Conservation (phyloP, 2,329 filamentous ascomycete genomes). For the Raffaelea arxii region DNA sequence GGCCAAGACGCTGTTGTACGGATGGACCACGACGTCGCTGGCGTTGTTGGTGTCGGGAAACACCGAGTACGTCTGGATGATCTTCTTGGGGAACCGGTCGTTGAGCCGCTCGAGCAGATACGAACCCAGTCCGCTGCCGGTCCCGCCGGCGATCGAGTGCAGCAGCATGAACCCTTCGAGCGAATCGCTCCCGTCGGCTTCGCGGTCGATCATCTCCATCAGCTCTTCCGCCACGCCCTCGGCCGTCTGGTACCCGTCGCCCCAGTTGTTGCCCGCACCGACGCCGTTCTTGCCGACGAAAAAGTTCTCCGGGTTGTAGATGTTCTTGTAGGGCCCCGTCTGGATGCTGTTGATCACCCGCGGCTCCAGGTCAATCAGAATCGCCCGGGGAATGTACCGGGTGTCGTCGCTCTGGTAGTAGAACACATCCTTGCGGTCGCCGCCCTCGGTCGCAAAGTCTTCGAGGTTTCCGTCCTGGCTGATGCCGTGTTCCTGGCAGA, state of each 20-base stretch:
- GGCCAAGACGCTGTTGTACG: slow-evolving; percentile 91
- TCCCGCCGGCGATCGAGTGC: slow-evolving; percentile 95
- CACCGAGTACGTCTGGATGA: slow-evolving; percentile 98
- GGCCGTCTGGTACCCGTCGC: slow-evolving; percentile 87
- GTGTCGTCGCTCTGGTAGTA: slow-evolving; percentile 99
- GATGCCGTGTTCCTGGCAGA: slow-evolving; percentile 97
- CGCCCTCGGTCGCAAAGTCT: slow-evolving; percentile 94
- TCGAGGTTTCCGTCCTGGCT: slow-evolving; percentile 94
- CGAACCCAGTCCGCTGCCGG: slow-evolving; percentile 89
- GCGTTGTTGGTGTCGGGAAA: slow-evolving; percentile 87
- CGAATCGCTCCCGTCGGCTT: slow-evolving; percentile 95
- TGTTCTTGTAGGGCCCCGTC: slow-evolving; percentile 89
- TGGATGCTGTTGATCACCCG: slow-evolving; percentile 89
- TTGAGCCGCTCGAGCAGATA: slow-evolving; percentile 93
- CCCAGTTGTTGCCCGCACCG: slow-evolving; percentile 97
- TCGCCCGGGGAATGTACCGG: slow-evolving; percentile 92
- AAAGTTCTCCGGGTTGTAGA: slow-evolving; percentile 99
- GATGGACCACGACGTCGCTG: slow-evolving; percentile 90
- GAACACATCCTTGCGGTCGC: slow-evolving; percentile 97
- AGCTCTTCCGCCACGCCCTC: slow-evolving; percentile 92
- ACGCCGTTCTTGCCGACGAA: slow-evolving; percentile 90
- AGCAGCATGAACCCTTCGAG: slow-evolving; percentile 98
- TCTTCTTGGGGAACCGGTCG: slow-evolving; percentile 95
- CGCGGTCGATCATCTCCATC: slow-evolving; percentile 98
- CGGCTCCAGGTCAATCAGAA: slow-evolving; percentile 89